Conservation (phyloP, 2,329 filamentous ascomycete genomes). For the Coniochaeta ligniaria region DNA sequence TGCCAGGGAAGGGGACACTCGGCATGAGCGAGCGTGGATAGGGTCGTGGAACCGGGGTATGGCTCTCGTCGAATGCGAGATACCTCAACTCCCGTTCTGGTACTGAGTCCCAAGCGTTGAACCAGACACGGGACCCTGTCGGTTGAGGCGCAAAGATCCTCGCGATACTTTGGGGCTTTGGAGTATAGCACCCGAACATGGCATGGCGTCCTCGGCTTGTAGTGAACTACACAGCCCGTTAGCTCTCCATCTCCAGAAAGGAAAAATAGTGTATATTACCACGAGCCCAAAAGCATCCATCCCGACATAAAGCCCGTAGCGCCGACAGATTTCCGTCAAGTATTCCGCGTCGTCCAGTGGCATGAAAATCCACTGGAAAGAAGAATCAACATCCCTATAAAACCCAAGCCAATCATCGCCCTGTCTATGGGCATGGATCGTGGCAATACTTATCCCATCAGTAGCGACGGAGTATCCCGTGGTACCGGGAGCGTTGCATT, state of each 20-base stretch:
- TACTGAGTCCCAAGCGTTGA: background rate
- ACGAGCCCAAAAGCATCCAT: too few species aligned
- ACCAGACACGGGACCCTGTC: background rate
- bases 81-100: background rate
- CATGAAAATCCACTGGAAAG: background rate
- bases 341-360: background rate
- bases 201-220: background rate
- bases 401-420: background rate
- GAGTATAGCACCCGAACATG: background rate
- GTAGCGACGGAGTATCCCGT: background rate
- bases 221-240: background rate
- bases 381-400: background rate
- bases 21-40: background rate
- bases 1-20: background rate
- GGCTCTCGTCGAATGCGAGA: background rate
- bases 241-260: background rate
- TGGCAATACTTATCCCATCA: background rate
- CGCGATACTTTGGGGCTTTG: background rate
- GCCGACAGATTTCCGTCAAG: background rate
- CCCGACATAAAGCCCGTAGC: too few species aligned
- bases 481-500: background rate
- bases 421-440: background rate
- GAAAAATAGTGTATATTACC: background rate
- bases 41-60: background rate
- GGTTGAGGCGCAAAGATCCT: background rate